Evolutionary conservation across 805 yeast species (phyloP), one percentile per base, ranked within the genome.

Genomic region (Ogataea allantospora): DNA sequence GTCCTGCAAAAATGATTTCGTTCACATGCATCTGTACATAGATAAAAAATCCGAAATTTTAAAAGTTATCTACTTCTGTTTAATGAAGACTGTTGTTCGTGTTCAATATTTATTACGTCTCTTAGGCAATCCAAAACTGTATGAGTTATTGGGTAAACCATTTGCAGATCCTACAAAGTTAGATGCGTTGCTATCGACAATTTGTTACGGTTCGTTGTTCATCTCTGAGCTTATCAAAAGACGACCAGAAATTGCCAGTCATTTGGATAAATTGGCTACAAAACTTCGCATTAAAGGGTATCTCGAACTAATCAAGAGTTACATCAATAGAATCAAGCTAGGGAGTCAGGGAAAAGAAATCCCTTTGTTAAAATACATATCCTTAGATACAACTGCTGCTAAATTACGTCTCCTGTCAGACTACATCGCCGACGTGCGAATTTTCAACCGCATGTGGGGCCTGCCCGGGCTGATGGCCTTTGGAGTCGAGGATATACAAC

Each of bases 361-460:
- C 9, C 4, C 9, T 15, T 22, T 20, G 24, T 35, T 14, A 16
- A 25, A 33, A 12, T 18, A 9, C 17, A 19, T 30, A 6, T 6
- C 27, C 16, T 10, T 38, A 23, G 34, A 24, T n/a, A 11, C 21
- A 3, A 11, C 33, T 5, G 44, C 58, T 4, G 28, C 41, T 7
- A 60, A 53, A 27, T 30, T 58, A 19, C 43, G 48, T 23, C 30
- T 35, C 5, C 18, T 64, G 15, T 62, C 67, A 2, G 44, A 50
- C 4, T 64, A 64, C 32, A 33, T 64, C 3, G 52, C 66, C 10
- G 67, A 62, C 38, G 43, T 64, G 5, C 51, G 68, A 22, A 62
- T 63, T 15, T 64, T 64, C 46, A 56, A 59, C 35, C 47, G 68
- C 31, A 54, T 63, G 54, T 64, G 66, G 60, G 64, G 59, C 5